These are phyloP conservation scores for Suhomyces wounanorum DNA, from an alignment of 1,139 yeast species.

Conservation along the genomic window DNA sequence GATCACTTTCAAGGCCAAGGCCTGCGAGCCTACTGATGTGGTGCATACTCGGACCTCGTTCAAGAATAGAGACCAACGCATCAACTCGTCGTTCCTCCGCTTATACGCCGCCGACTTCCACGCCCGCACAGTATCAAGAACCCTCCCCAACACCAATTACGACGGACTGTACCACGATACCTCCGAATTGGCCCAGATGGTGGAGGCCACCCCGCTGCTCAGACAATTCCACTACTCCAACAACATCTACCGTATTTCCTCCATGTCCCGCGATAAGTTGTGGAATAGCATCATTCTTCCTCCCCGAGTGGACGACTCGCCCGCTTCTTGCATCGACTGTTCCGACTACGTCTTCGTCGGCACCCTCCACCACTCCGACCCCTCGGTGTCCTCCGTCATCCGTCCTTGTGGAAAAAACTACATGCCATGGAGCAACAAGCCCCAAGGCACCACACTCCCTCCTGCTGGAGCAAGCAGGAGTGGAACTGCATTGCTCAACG, in stretches of 20 bases:
- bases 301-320: slow-evolving; percentile 46
- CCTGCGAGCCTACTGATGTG: slow-evolving; percentile 1
- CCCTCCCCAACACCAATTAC: slow-evolving; percentile 32
- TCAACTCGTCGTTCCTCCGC: slow-evolving; percentile 47
- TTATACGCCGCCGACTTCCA: slow-evolving; percentile 50
- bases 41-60: slow-evolving; percentile 16
- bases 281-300: slow-evolving; percentile 52
- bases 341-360: slow-evolving; percentile 25
- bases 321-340: slow-evolving; percentile 27
- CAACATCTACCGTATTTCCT: slow-evolving; percentile 37
- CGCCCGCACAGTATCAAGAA: slow-evolving; percentile 30
- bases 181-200: slow-evolving; percentile 12
- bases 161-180: slow-evolving; percentile 29
- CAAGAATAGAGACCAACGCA: slow-evolving; percentile 47
- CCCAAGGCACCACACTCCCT: slow-evolving; percentile 19
- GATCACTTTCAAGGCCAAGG: slow-evolving; percentile 9
- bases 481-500: slow-evolving; percentile 30
- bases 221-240: slow-evolving; percentile 29
- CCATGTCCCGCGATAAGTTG: slow-evolving; percentile 44
- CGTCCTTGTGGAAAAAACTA: slow-evolving; percentile 17
- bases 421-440: slow-evolving; percentile 41
- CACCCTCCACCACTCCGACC: slow-evolving; percentile 9
- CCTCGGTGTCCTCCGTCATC: slow-evolving; percentile 9
- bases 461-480: slow-evolving; percentile 40
- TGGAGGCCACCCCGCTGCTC: slow-evolving; percentile 22